Evolutionary conservation across 2,329 filamentous ascomycete genomes (phyloP).

Genomic region (Coleophoma crateriformis): DNA sequence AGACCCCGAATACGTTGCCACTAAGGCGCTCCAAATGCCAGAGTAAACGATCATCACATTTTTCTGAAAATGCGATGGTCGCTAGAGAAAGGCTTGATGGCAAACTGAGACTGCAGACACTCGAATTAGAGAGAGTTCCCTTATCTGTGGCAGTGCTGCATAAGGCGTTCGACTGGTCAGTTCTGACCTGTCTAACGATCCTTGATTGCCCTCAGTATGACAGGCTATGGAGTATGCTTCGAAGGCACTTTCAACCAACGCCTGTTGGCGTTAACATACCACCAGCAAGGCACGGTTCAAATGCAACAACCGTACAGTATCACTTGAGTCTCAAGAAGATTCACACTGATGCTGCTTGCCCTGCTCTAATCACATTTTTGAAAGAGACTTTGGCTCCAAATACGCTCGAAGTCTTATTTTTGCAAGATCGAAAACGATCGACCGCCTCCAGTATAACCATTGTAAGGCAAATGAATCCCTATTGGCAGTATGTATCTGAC

Average conservation of each 20-base stretch:
- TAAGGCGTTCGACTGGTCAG: conserved; percentile 69
- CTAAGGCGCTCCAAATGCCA: conserved; percentile 18
- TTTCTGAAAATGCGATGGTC: conserved; percentile 15
- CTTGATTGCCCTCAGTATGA: conserved; percentile 70
- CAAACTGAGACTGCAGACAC: conserved; percentile 60
- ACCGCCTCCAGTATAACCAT: conserved; percentile 54
- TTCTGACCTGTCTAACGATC: conserved; percentile 66
- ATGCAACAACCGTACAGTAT: conserved; percentile 41
- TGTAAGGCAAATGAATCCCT: conserved; percentile 14
- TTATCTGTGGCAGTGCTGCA: conserved; percentile 68
- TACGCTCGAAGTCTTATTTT: conserved; percentile 70
- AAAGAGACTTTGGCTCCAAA: conserved; percentile 75
- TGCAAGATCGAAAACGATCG: conserved; percentile 57
- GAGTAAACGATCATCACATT: conserved; percentile 16
- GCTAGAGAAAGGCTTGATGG: conserved; percentile 41
- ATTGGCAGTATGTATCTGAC: conserved; percentile 1
- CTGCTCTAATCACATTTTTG: conserved; percentile 65
- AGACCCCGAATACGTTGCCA: conserved; percentile 10
- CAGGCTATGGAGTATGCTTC: conserved; percentile 67
- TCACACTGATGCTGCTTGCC: conserved; percentile 68
- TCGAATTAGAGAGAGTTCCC: conserved; percentile 71
- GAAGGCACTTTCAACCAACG: conserved; percentile 51
- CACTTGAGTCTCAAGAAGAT: conserved; percentile 65
- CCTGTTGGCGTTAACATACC: conserved; percentile 16
- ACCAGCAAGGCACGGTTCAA: conserved; percentile 21